A percentile compares a stretch with the other conserved stretches of the same genome.
Evolutionary conservation across 2,329 filamentous ascomycete species (phyloP).

Genomic region (Phialocephala sp.): DNA sequence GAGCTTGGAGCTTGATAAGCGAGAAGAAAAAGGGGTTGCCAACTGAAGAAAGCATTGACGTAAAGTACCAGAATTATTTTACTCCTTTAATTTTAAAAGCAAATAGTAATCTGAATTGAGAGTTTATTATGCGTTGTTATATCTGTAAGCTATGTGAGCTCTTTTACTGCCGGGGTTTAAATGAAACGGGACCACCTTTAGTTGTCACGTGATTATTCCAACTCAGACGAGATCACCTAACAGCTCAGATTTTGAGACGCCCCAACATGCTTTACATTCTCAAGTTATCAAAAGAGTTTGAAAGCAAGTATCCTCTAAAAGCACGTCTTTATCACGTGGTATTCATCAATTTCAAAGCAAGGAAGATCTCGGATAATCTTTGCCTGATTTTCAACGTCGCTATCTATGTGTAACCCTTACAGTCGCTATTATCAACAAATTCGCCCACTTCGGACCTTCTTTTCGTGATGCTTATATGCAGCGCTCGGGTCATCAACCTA

Average conservation of each 20-base stretch:
- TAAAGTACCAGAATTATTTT: not conserved
- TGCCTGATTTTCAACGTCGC: not conserved
- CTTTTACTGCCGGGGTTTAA: too few relatives aligned
- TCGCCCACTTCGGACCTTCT: not conserved
- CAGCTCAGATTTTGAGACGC: too few relatives aligned
- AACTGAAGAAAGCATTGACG: not conserved
- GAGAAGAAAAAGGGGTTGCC: not conserved
- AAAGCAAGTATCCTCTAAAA: not conserved
- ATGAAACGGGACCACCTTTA: too few relatives aligned
- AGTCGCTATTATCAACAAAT: not conserved
- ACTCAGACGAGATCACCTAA: too few relatives aligned
- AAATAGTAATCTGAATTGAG: too few relatives aligned
- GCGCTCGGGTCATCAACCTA: not conserved
- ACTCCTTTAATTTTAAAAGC: too few relatives aligned
- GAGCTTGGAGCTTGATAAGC: not conserved
- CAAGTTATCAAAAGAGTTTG: not conserved
- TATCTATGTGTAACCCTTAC: not conserved
- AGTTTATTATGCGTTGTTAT: too few relatives aligned
- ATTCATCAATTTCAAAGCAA: not conserved
- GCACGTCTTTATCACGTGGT: not conserved
- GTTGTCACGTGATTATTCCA: too few relatives aligned
- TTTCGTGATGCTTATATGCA: not conserved
- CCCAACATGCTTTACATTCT: not conserved
- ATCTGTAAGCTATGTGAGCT: too few relatives aligned
- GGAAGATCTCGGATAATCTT: constrained; percentile 1